phyloP scores from a whole-genome alignment of 257 asterid genomes.

The Primulina eburnea region DNA sequence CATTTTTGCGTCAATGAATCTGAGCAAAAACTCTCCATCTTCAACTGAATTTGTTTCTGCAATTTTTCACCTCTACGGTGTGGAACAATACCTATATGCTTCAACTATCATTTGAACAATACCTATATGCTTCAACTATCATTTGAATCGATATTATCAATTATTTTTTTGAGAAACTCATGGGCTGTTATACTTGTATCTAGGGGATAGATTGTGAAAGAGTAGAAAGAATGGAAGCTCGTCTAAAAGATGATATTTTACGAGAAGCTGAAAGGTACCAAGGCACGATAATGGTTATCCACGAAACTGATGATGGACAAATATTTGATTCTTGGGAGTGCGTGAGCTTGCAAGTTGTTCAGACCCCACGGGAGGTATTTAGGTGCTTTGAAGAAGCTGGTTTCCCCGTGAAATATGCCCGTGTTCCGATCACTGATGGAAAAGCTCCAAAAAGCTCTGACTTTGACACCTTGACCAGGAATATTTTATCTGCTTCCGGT shows the following conservation, averaged over 20 bases:
- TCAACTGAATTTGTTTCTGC: background rate
- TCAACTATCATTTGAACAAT: conserved; percentile 20
- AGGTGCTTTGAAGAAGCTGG: conserved; percentile 76
- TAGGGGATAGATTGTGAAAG: conserved; percentile 94
- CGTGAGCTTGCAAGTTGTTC: conserved; percentile 66
- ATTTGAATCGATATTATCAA: conserved; percentile 19
- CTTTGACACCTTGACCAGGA: conserved; percentile 72
- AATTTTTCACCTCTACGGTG: background rate
- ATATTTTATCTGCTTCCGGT: conserved; percentile 85
- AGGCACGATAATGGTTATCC: conserved; percentile 94
- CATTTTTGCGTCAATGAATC: background rate
- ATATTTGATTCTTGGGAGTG: conserved; percentile 94
- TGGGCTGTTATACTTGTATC: conserved; percentile 27
- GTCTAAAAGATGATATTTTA: conserved; percentile 91
- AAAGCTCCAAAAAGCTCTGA: conserved; percentile 99
- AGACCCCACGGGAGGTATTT: conserved; percentile 94
- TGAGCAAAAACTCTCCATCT: background rate
- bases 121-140: conserved; percentile 4
- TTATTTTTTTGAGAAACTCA: conserved; percentile 28
- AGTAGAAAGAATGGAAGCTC: conserved; percentile 96
- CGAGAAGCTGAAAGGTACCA: conserved; percentile 86
- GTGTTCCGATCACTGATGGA: conserved; percentile 98
- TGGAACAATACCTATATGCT: background rate
- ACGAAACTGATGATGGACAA: conserved; percentile 85
- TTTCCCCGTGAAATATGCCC: conserved; percentile 87